These are phyloP conservation scores for Crithidia thermophila DNA, from an alignment of 208 protist species.

Conservation along the genomic window DNA sequence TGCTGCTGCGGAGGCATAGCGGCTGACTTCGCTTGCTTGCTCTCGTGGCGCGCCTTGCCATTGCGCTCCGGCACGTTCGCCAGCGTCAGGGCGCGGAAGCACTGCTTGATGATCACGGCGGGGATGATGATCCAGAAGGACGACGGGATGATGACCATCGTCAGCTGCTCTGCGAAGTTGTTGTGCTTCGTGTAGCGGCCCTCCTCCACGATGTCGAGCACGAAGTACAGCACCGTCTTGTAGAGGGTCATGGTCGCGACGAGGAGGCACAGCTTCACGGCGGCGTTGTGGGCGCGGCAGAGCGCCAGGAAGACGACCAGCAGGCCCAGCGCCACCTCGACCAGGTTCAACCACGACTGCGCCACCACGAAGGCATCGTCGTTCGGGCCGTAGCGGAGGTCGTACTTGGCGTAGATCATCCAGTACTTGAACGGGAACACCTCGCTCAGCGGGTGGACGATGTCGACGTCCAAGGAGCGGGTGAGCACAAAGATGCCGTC, in stretches of 20 bases:
- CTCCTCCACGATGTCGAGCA: constrained; percentile 63
- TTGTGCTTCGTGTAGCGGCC: constrained; percentile 77
- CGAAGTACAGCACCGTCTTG: constrained; percentile 83
- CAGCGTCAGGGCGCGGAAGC: constrained; percentile 33
- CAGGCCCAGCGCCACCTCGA: constrained; percentile 63
- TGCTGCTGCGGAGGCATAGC: not conserved
- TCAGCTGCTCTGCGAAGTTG: constrained; percentile 40
- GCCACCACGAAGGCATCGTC: constrained; percentile 85
- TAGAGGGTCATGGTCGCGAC: constrained; percentile 77
- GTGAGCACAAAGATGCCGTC: constrained; percentile 75
- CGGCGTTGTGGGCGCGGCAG: constrained; percentile 5
- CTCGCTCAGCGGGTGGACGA: constrained; percentile 54
- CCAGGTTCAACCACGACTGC: constrained; percentile 82
- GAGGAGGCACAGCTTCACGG: constrained; percentile 53
- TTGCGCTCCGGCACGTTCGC: constrained; percentile 1
- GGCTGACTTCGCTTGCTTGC: not conserved
- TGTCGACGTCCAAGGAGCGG: constrained; percentile 22
- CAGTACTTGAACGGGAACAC: constrained; percentile 63
- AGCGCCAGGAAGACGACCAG: constrained; percentile 38
- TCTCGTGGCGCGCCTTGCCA: not conserved
- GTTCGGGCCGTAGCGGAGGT: constrained; percentile 78
- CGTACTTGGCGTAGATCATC: constrained; percentile 71
- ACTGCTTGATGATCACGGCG: constrained; percentile 45
- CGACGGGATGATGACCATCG: constrained; percentile 60
- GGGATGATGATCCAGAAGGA: constrained; percentile 75